These are phyloP conservation scores for Astrephomene gubernaculifera DNA, from an alignment of 139 green algal genomes.

Conservation along the genomic window DNA sequence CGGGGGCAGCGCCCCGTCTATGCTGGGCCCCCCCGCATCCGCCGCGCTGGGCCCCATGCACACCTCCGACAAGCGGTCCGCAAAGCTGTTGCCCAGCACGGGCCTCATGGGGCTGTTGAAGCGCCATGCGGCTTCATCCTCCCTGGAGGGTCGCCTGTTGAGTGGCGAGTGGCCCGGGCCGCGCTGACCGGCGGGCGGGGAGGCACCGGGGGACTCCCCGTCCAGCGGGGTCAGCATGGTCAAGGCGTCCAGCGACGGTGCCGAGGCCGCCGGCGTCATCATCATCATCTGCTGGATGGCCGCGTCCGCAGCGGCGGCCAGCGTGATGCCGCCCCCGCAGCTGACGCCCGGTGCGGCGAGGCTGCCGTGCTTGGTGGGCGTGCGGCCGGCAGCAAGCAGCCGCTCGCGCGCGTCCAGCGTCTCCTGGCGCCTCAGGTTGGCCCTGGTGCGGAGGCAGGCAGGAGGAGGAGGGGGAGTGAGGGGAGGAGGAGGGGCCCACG, in stretches of 20 bases:
- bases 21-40: too few relatives aligned
- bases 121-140: not conserved
- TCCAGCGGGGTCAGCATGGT: not conserved
- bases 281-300: not conserved
- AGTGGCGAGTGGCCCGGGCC: not conserved
- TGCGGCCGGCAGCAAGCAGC: not conserved
- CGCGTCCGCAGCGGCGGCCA: not conserved
- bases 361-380: slow-evolving; percentile 9
- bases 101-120: not conserved
- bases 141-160: not conserved
- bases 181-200: not conserved
- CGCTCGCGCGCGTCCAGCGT: slow-evolving; percentile 18
- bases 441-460: not conserved
- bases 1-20: not conserved
- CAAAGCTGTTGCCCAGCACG: not conserved
- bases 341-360: not conserved
- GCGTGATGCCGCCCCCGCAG: not conserved
- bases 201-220: not conserved
- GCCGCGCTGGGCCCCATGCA: not conserved
- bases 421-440: not conserved
- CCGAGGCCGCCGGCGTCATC: not conserved
- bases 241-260: not conserved
- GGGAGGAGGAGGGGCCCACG: not conserved
- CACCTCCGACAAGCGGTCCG: not conserved
- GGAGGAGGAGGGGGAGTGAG: not conserved